phyloP scores from a whole-genome alignment of 768 basidiomycete genomes.

The Pholiota conissans region DNA sequence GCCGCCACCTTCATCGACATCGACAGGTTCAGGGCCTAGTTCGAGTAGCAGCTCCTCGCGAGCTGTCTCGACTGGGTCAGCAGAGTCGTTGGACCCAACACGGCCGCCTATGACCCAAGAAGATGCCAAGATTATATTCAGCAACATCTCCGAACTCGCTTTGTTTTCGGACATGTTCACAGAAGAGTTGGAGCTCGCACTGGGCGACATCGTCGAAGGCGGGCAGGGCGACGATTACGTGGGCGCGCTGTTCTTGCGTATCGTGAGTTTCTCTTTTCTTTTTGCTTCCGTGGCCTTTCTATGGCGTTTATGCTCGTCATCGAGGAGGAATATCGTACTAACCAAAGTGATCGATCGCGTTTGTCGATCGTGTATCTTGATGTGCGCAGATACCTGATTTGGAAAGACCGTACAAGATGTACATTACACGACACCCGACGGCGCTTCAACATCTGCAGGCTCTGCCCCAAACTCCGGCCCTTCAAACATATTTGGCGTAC shows the following conservation, averaged over 20 bases:
- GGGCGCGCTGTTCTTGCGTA: slow-evolving; percentile 67
- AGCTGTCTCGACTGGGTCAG: slow-evolving; percentile 49
- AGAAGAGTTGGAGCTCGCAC: slow-evolving; percentile 61
- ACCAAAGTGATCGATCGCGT: background rate
- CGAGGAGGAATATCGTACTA: background rate
- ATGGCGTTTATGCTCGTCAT: slow-evolving; percentile 4
- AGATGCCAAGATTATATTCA: slow-evolving; percentile 72
- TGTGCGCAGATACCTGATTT: slow-evolving; percentile 60
- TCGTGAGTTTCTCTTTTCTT: slow-evolving; percentile 41
- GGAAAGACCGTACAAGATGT: slow-evolving; percentile 72
- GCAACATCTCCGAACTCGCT: slow-evolving; percentile 76
- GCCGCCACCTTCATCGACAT: slow-evolving; percentile 31
- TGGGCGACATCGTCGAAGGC: slow-evolving; percentile 62
- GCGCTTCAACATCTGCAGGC: slow-evolving; percentile 68
- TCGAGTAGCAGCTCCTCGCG: slow-evolving; percentile 10
- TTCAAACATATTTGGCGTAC: slow-evolving; percentile 65
- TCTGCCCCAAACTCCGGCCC: slow-evolving; percentile 51
- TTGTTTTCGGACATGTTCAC: slow-evolving; percentile 67
- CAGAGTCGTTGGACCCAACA: slow-evolving; percentile 41
- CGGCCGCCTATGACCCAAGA: slow-evolving; percentile 67
- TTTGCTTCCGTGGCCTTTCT: slow-evolving; percentile 6
- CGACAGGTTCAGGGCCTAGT: slow-evolving; percentile 32
- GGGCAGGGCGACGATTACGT: slow-evolving; percentile 71
- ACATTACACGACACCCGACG: slow-evolving; percentile 78
- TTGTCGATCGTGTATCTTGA: background rate